Evolutionary conservation across 768 basidiomycete species (phyloP), one percentile per base, ranked within the genome.

Genomic region (Mycena metata): DNA sequence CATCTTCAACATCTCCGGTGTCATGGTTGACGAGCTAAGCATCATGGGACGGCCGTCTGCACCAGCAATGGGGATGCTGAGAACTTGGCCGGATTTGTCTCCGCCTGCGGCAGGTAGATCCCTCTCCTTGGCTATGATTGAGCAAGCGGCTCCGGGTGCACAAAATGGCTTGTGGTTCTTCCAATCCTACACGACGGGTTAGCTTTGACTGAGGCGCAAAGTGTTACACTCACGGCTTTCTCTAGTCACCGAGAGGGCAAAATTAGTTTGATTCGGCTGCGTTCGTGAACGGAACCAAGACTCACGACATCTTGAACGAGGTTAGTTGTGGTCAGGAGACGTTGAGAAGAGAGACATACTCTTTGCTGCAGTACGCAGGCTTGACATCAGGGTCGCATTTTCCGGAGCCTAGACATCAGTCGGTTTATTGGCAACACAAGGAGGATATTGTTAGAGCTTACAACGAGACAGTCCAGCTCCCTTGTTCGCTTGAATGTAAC

Each of bases 121-220:
- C 24, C 59, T 30, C 21, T 69, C 71, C 59, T 76, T 69, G 36
- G 77, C 76, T 46, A 80, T 66, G 21, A 79, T 72, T 6, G 77
- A 79, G 60, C 79, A 80, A 7, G 73, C 69, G 6, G 77, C 77
- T 12, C 78, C 78, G 0, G 77, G 73, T 24, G 58, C 72, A 67
- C 79, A 81, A 70, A 77, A 80, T 2, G 78, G 77, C 64, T 80
- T 81, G 72, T 81, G 80, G 67, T 72, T 80, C 50, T 76, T 76
- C 80, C 79, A 80, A 64, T 80, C 79, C 64, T 75, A n/a, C n/a
- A n/a, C n/a, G n/a, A n/a, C n/a, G n/a, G n/a, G n/a, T n/a, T n/a
- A n/a, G n/a, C n/a, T n/a, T n/a, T n/a, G n/a, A n/a, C n/a, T n/a
- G n/a, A n/a, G n/a, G n/a, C n/a, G n/a, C n/a, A n/a, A n/a, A n/a